Evolutionary conservation across 805 yeast species (phyloP).

Genomic region (Yarrowia sp.): DNA sequence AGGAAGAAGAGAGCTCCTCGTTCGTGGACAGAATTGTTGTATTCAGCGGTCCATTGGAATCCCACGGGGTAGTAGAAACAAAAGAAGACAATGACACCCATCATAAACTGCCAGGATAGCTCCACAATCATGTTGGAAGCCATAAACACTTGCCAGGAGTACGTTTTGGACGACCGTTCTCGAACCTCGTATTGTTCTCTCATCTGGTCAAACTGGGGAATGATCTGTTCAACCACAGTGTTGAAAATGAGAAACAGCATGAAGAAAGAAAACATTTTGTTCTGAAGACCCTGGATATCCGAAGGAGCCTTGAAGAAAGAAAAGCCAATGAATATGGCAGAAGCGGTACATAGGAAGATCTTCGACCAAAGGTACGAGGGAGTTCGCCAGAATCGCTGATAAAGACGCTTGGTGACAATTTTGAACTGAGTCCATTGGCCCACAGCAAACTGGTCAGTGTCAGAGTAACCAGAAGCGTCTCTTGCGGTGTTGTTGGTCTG

Average conservation of each 20-base stretch:
- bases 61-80: slow-evolving; percentile 72
- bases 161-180: slow-evolving; percentile 69
- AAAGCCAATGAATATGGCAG: slow-evolving; percentile 64
- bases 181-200: slow-evolving; percentile 67
- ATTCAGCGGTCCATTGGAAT: slow-evolving; percentile 55
- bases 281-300: slow-evolving; percentile 68
- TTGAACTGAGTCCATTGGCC: slow-evolving; percentile 41
- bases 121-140: slow-evolving; percentile 62
- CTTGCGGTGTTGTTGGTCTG: slow-evolving; percentile 43
- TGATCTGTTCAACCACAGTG: slow-evolving; percentile 58
- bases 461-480: slow-evolving; percentile 31
- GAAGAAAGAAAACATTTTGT: slow-evolving; percentile 75
- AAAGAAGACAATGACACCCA: slow-evolving; percentile 60
- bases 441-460: slow-evolving; percentile 43
- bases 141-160: slow-evolving; percentile 63
- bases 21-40: slow-evolving; percentile 43
- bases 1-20: slow-evolving; percentile 44
- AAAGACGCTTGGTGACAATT: slow-evolving; percentile 50
- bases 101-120: slow-evolving; percentile 58
- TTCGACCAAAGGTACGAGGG: slow-evolving; percentile 59
- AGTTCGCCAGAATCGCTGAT: slow-evolving; percentile 63
- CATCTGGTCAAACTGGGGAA: slow-evolving; percentile 57
- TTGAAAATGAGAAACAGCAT: slow-evolving; percentile 58
- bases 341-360: slow-evolving; percentile 49
- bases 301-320: slow-evolving; percentile 63